Percentiles rank a stretch among this genome's conserved stretches.
Evolutionary conservation across 352 stramenopile species (phyloP).

Genomic region (Aphanomyces stellatus): DNA sequence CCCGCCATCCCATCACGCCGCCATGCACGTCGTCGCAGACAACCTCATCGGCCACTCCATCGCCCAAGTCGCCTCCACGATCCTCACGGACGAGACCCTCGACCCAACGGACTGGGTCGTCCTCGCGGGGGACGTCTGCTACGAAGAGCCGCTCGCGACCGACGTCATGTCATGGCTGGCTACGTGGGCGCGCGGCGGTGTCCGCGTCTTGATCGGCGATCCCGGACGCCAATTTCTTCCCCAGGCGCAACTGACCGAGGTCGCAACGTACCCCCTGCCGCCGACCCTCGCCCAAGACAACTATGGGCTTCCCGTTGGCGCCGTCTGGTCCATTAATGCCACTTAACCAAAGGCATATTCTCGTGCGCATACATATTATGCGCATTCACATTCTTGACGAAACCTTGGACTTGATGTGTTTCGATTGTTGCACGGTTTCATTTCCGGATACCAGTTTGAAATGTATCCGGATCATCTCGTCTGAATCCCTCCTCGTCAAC

Average conservation of each 20-base stretch:
- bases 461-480: slow-evolving; percentile 19
- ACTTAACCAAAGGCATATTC: slow-evolving; percentile 3
- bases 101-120: slow-evolving; percentile 5
- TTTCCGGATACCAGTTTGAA: no score
- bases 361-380: no score
- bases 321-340: neutral
- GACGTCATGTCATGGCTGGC: slow-evolving; percentile 6
- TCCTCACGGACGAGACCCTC: neutral
- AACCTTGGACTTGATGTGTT: no score
- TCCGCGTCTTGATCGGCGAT: slow-evolving; percentile 7
- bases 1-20: neutral
- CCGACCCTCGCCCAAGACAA: neutral
- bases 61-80: neutral
- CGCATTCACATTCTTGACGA: no score
- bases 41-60: slow-evolving; percentile 6
- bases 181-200: neutral
- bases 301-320: neutral
- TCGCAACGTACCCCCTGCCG: neutral
- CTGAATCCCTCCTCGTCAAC: neutral
- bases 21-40: neutral
- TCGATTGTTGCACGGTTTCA: no score
- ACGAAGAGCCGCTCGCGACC: slow-evolving; percentile 8
- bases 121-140: slow-evolving; percentile 18
- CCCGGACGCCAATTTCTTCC: slow-evolving; percentile 1
- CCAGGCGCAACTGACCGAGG: neutral